These are phyloP conservation scores for Aspergillus ostianus DNA, from an alignment of 495 filamentous ascomycete species.

Conservation along the genomic window DNA sequence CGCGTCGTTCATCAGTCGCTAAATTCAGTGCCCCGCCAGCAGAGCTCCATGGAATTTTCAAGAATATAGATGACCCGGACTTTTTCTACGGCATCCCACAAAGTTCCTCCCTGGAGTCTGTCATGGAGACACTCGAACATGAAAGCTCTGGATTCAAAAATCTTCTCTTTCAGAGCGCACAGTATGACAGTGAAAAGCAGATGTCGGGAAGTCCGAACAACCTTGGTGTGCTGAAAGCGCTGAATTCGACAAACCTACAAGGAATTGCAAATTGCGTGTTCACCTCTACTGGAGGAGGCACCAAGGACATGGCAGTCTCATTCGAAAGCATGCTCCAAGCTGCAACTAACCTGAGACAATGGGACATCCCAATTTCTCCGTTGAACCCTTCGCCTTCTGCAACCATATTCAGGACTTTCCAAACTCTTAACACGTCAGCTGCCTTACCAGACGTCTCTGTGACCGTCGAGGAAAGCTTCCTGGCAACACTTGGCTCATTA, in stretches of 20 bases:
- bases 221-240: conserved; percentile 41
- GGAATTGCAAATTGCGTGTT: conserved; percentile 49
- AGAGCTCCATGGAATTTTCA: conserved; percentile 76
- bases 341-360: conserved; percentile 85
- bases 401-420: conserved; percentile 75
- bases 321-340: conserved; percentile 71
- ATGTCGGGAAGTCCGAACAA: conserved; percentile 49
- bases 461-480: conserved; percentile 63
- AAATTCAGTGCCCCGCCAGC: conserved; percentile 60
- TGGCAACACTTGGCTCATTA: conserved; percentile 59
- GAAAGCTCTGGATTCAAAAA: conserved; percentile 86
- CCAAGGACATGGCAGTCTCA: conserved; percentile 37
- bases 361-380: conserved; percentile 79
- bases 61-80: conserved; percentile 91
- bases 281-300: conserved; percentile 21
- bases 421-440: conserved; percentile 67
- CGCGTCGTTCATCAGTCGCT: conserved; percentile 64
- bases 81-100: conserved; percentile 93
- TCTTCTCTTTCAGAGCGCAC: conserved; percentile 86
- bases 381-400: conserved; percentile 59
- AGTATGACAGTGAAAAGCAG: conserved; percentile 78
- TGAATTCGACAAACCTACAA: conserved; percentile 47
- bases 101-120: conserved; percentile 66
- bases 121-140: conserved; percentile 84
- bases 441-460: conserved; percentile 48